Base-by-base conservation (phyloP, 805 yeast genomes). In the Kregervanrija delftensis region DNA sequence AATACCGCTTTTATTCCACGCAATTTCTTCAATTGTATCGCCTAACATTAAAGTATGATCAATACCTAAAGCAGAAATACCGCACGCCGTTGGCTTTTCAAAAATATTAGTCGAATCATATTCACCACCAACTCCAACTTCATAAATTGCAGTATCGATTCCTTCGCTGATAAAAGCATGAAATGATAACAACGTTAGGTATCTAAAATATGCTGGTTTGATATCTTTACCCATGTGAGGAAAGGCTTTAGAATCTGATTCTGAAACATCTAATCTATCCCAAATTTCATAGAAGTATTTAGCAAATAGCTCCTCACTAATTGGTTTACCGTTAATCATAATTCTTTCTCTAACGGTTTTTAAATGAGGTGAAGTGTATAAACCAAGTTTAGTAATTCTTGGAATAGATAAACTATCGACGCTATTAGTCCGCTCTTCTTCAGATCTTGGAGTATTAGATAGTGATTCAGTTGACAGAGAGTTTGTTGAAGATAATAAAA, bases 101-200 rank as follows among this genome's bases (percentile, higher is more conserved):
- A 93, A 77, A 2, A 93, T 76, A 60, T 93, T 93, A 11, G 99
- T 93, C n/a, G 96, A 87, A 63, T 93, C 99, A 57, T 80, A 88
- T 59, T 86, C 95, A 6, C 99, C 99, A 30, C 99, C 99, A 40
- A 93, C 96, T 16, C 99, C 99, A 30, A 95, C 99, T 63, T 93
- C 99, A 59, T 86, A 89, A 34, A 93, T 83, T 11, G 98, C 97
- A 33, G 96, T 77, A 58, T 89, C 86, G n/a, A 93, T 90, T 2
- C 86, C 84, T 64, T 93, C 99, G 44, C 77, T 73, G 66, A 87
- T 61, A 55, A 95, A 95, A 1, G 88, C 84, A 61, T 95, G 96
- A 69, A 89, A 93, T 3, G 97, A 87, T 48, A 93, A 64, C 13
- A 95, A 66, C 0, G 99, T 93, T 60, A 93, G 68, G 63, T 77